phyloP scores from a whole-genome alignment of 2,329 filamentous ascomycete species.

The Neopestalotiopsis clavispora region DNA sequence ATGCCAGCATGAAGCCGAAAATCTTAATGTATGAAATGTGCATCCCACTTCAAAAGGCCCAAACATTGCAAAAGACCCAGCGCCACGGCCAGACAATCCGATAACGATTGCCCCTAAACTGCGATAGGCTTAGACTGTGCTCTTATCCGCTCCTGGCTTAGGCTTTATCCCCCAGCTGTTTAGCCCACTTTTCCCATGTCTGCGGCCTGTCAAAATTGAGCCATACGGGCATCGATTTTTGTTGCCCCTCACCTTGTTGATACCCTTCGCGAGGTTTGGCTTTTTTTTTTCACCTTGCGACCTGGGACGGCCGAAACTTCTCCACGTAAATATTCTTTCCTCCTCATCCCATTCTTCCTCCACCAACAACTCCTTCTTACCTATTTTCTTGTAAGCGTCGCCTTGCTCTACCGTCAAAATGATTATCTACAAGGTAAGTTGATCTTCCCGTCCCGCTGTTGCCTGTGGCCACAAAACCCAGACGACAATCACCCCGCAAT shows the following conservation, averaged over 20 bases:
- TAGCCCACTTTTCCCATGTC: conserved; percentile 2
- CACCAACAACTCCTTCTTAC: conserved; percentile 11
- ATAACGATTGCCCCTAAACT: not conserved
- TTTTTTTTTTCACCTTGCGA: conserved; percentile 6
- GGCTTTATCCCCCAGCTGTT: not conserved
- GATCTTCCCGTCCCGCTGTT: not conserved
- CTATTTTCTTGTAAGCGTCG: conserved; percentile 17
- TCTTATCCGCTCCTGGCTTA: not conserved
- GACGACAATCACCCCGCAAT: conserved; percentile 6
- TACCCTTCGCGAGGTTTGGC: conserved; percentile 7
- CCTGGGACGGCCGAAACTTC: not conserved
- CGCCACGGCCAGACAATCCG: conserved; percentile 6
- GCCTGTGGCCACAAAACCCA: not conserved
- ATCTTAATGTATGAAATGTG: not conserved
- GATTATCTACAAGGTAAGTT: conserved; percentile 73
- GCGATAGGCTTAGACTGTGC: not conserved
- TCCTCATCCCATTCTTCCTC: not conserved
- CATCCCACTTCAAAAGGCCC: not conserved
- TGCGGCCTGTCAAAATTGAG: conserved; percentile 16
- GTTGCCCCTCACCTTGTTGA: conserved; percentile 10
- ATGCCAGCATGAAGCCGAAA: not conserved
- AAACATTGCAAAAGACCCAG: not conserved
- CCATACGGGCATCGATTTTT: conserved; percentile 12
- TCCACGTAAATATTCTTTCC: conserved; percentile 2
- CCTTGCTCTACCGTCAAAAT: conserved; percentile 56